phyloP scores from a whole-genome alignment of 352 stramenopile genomes.

The Phytophthora meadii region DNA sequence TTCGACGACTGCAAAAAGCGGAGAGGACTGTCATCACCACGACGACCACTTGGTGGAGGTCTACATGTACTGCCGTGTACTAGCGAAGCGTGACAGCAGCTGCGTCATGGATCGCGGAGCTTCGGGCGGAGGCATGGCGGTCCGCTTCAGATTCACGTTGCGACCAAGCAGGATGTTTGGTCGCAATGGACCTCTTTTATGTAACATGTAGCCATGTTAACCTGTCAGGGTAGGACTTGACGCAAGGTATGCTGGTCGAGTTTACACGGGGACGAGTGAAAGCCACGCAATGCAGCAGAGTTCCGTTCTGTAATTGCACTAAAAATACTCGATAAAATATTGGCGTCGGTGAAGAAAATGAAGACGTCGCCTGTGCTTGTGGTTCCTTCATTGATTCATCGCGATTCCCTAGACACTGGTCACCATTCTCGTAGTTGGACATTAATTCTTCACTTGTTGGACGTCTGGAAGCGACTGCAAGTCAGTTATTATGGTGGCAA shows the following conservation, averaged over 20 bases:
- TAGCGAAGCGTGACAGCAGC: not conserved
- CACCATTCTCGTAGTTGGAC: not conserved
- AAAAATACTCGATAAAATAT: too few species aligned
- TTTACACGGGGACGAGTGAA: too few species aligned
- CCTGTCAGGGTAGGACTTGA: too few species aligned
- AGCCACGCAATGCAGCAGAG: too few species aligned
- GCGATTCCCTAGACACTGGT: not conserved
- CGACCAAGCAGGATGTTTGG: constrained; percentile 33
- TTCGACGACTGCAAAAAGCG: not conserved
- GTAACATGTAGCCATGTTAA: not conserved
- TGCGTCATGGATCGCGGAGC: constrained; percentile 22
- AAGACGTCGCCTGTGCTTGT: not conserved
- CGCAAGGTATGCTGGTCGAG: too few species aligned
- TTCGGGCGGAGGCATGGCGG: not conserved
- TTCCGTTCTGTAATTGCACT: too few species aligned
- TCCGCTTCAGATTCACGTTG: not conserved
- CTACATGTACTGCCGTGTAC: not conserved
- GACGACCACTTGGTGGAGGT: not conserved
- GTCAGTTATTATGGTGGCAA: constrained; percentile 30
- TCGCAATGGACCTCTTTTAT: constrained; percentile 14
- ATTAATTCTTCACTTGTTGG: not conserved
- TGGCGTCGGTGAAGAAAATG: too few species aligned
- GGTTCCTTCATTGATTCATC: not conserved
- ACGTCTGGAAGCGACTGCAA: constrained; percentile 17
- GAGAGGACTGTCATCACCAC: not conserved